These are phyloP conservation scores for Taiozyma sp. DNA, from an alignment of 1,139 yeast genomes.

Conservation along the genomic window DNA sequence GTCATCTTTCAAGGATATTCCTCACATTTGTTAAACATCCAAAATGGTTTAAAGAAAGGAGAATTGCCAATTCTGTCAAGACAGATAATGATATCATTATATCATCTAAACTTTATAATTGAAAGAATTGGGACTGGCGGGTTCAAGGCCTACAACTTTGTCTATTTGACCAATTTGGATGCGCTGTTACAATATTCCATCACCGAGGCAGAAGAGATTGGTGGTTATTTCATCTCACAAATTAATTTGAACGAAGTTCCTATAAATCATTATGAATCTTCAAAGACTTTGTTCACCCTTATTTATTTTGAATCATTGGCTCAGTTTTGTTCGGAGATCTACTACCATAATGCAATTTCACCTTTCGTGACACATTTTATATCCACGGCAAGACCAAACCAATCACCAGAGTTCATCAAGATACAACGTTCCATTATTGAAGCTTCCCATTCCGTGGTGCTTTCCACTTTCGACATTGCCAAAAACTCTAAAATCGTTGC, in stretches of 20 bases:
- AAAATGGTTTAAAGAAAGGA: slow-evolving; percentile 14
- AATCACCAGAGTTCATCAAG: slow-evolving; percentile 5
- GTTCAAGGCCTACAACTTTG: slow-evolving; percentile 64
- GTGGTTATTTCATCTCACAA: slow-evolving; percentile 38
- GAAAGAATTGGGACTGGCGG: slow-evolving; percentile 66
- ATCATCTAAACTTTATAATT: slow-evolving; percentile 49
- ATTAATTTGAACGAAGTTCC: slow-evolving; percentile 33
- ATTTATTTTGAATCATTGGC: slow-evolving; percentile 57
- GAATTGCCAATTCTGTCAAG: slow-evolving; percentile 28
- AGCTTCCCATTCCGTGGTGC: slow-evolving; percentile 63
- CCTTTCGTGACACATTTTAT: slow-evolving; percentile 18
- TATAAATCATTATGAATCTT: slow-evolving; percentile 32
- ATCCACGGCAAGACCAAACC: slow-evolving; percentile 6
- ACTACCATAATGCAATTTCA: slow-evolving; percentile 19
- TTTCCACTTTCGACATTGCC: slow-evolving; percentile 38
- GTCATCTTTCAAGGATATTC: slow-evolving; percentile 54
- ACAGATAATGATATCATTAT: slow-evolving; percentile 42
- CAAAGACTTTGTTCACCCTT: slow-evolving; percentile 52
- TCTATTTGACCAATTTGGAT: slow-evolving; percentile 52
- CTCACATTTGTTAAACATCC: slow-evolving; percentile 31
- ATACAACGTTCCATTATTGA: slow-evolving; percentile 42
- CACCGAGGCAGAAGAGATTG: slow-evolving; percentile 33
- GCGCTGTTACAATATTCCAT: slow-evolving; percentile 32
- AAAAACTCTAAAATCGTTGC: slow-evolving; percentile 21
- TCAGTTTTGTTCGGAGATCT: slow-evolving; percentile 28